Conservation (phyloP, 108 stramenopile species). For the Cyclotella choctawhatcheeana region DNA sequence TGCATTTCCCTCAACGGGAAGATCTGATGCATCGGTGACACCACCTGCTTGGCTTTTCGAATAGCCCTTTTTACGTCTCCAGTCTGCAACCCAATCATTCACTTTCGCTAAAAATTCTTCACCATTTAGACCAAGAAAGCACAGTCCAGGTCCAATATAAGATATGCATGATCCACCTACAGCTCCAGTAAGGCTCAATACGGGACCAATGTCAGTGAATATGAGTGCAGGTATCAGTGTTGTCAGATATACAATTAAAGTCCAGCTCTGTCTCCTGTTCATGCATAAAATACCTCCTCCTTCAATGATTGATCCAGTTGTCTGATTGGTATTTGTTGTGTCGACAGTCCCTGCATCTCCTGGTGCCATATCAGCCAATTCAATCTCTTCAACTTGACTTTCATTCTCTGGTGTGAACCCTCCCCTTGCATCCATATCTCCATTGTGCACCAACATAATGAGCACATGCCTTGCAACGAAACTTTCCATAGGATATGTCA, state of each 20-base stretch:
- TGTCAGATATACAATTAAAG: slow-evolving; percentile 65
- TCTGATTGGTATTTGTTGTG: slow-evolving; percentile 1
- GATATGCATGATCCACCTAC: slow-evolving; percentile 71
- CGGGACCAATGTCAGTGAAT: slow-evolving; percentile 60
- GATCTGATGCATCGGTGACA: slow-evolving; percentile 36
- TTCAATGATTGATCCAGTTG: slow-evolving; percentile 22
- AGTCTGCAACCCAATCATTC: slow-evolving; percentile 18
- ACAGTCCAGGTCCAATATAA: slow-evolving; percentile 85
- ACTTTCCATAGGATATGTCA: slow-evolving; percentile 57
- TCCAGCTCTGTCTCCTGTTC: slow-evolving; percentile 75
- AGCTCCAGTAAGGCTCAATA: slow-evolving; percentile 69
- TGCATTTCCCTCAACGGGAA: slow-evolving; percentile 76
- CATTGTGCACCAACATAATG: slow-evolving; percentile 54
- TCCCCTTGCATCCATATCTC: slow-evolving; percentile 65
- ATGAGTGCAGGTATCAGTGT: slow-evolving; percentile 74
- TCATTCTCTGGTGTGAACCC: slow-evolving; percentile 34
- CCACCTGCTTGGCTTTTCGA: not conserved
- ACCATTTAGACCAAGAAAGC: slow-evolving; percentile 82
- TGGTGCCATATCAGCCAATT: slow-evolving; percentile 21
- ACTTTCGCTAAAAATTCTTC: slow-evolving; percentile 69
- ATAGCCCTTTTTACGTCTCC: slow-evolving; percentile 2
- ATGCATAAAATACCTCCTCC: slow-evolving; percentile 68
- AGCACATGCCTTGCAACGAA: slow-evolving; percentile 58
- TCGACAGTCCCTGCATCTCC: slow-evolving; percentile 14
- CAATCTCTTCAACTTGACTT: slow-evolving; percentile 29